phyloP scores from a whole-genome alignment of 2,329 filamentous ascomycete genomes.

The Scedosporium apiospermum region DNA sequence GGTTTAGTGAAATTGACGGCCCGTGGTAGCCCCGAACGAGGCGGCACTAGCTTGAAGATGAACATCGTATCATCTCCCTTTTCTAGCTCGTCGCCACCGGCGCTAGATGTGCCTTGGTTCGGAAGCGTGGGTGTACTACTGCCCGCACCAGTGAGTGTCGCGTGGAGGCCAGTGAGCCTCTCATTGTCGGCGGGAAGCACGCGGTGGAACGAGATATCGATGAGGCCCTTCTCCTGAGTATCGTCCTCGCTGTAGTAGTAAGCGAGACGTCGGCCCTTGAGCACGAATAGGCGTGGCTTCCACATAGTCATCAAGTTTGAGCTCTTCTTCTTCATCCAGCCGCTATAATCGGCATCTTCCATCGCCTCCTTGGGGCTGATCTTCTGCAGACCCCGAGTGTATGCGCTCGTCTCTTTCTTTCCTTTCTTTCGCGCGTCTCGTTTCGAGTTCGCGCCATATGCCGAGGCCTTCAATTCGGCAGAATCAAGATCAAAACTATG shows the following conservation, averaged over 20 bases:
- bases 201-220: constrained; percentile 94
- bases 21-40: constrained; percentile 74
- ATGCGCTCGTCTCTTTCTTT: constrained; percentile 94
- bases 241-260: constrained; percentile 97
- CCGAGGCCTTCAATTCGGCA: constrained; percentile 45
- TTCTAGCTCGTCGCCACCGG: constrained; percentile 18
- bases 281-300: constrained; percentile 93
- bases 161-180: constrained; percentile 80
- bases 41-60: constrained; percentile 96
- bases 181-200: constrained; percentile 94
- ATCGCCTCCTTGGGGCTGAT: constrained; percentile 78
- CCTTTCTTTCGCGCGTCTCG: constrained; percentile 49
- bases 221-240: constrained; percentile 85
- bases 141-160: constrained; percentile 81
- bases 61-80: constrained; percentile 68
- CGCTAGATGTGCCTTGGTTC: constrained; percentile 27
- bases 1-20: constrained; percentile 97
- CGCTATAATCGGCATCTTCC: constrained; percentile 79
- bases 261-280: constrained; percentile 80
- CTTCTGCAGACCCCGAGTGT: constrained; percentile 75
- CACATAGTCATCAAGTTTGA: constrained; percentile 94
- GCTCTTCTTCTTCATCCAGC: constrained; percentile 99
- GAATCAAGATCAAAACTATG: constrained; percentile 74
- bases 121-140: constrained; percentile 48
- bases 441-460: constrained; percentile 37